These are phyloP conservation scores for Phellopilus nigrolimitatus DNA, from an alignment of 1,284 basidiomycete species.

Conservation along the genomic window DNA sequence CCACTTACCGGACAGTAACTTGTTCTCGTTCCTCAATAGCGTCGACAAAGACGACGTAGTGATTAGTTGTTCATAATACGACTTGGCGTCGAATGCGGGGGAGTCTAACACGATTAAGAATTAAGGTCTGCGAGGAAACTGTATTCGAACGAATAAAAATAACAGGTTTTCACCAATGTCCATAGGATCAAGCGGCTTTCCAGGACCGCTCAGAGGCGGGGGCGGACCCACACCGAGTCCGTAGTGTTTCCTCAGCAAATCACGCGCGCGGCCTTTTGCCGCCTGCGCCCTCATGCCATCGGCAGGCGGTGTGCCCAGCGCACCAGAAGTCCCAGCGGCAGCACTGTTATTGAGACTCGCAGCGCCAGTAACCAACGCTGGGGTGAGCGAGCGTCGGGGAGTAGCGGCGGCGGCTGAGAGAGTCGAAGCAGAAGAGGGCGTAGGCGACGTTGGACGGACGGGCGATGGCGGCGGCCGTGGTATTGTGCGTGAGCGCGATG, in stretches of 20 bases:
- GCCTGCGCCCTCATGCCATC: conserved; percentile 20
- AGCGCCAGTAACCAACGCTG: background rate
- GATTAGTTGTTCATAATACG: conserved; percentile 81
- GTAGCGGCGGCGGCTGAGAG: conserved; percentile 6
- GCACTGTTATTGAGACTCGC: background rate
- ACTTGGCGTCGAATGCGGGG: conserved; percentile 72
- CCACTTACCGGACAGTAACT: conserved; percentile 58
- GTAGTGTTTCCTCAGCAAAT: conserved; percentile 79
- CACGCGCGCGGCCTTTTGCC: conserved; percentile 63
- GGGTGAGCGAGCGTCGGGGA: conserved; percentile 9
- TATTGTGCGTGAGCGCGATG: conserved; percentile 12
- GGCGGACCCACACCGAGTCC: conserved; percentile 71
- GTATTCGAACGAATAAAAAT: background rate
- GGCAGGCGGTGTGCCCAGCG: conserved; percentile 7
- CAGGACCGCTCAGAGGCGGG: conserved; percentile 41
- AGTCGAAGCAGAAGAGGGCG: conserved; percentile 4
- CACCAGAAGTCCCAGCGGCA: background rate
- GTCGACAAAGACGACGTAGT: conserved; percentile 70
- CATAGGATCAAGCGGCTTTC: conserved; percentile 65
- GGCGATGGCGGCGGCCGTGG: conserved; percentile 14
- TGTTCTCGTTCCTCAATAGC: conserved; percentile 73
- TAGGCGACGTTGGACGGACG: background rate
- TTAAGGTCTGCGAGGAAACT: background rate
- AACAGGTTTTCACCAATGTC: conserved; percentile 52
- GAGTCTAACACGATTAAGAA: conserved; percentile 49